Evolutionary conservation across 106 monocot genomes (phyloP).

Genomic region (Dactylorhiza incarnata): DNA sequence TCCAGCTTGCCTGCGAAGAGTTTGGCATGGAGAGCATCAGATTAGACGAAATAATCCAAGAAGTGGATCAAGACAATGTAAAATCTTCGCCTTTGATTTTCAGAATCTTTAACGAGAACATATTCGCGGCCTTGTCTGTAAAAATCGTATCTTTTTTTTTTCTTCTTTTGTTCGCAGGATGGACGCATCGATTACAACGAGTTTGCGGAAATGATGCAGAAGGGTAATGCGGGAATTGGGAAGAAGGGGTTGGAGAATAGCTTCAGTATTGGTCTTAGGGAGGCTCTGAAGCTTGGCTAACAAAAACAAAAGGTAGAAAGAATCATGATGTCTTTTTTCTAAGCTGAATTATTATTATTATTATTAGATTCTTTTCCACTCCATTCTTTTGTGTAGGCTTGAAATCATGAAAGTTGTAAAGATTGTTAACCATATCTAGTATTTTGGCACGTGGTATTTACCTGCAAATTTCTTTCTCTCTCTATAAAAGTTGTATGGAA

Average conservation of each 20-base stretch:
- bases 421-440: neutral
- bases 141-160: neutral
- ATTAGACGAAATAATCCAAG: slow-evolving; percentile 80
- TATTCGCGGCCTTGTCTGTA: neutral
- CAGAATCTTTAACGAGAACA: neutral
- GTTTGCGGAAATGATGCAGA: slow-evolving; percentile 55
- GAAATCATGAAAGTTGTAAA: neutral
- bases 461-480: too few relatives aligned
- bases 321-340: neutral
- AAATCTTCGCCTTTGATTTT: slow-evolving; percentile 1
- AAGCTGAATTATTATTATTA: neutral
- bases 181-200: slow-evolving; percentile 51
- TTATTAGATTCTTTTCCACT: slow-evolving; percentile 5
- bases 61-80: slow-evolving; percentile 94
- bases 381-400: neutral
- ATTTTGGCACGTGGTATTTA: neutral
- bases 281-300: slow-evolving; percentile 37
- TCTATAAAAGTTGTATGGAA: too few relatives aligned
- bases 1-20: slow-evolving; percentile 86
- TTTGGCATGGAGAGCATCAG: slow-evolving; percentile 66
- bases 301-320: neutral
- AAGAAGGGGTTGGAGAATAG: slow-evolving; percentile 39
- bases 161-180: slow-evolving; percentile 28
- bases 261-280: slow-evolving; percentile 53
- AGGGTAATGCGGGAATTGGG: slow-evolving; percentile 35